phyloP scores from a whole-genome alignment of 345 rosid genomes.

The Eucalyptus polybractea region DNA sequence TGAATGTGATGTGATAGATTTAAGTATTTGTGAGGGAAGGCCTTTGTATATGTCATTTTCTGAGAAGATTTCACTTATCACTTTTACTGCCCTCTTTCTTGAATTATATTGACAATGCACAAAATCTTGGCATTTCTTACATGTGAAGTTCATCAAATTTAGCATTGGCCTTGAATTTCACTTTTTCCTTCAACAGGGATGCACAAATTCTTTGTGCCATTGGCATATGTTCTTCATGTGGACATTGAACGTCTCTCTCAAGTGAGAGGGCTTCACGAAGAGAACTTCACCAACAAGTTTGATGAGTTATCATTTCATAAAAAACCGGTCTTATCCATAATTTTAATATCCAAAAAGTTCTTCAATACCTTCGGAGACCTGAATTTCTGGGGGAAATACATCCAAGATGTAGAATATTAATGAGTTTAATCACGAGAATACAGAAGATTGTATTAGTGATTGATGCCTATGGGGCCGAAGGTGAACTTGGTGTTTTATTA shows the following conservation, averaged over 20 bases:
- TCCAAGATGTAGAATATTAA: slow-evolving; percentile 36
- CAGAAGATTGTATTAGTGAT: slow-evolving; percentile 46
- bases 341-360: slow-evolving; percentile 56
- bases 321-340: slow-evolving; percentile 57
- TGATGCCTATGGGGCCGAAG: slow-evolving; percentile 91
- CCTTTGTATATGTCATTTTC: not conserved
- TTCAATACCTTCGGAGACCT: slow-evolving; percentile 49
- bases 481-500: slow-evolving; percentile 87
- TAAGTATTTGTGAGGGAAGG: not conserved
- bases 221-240: slow-evolving; percentile 74
- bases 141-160: not conserved
- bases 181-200: slow-evolving; percentile 36
- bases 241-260: slow-evolving; percentile 66
- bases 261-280: slow-evolving; percentile 64
- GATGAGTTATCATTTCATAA: slow-evolving; percentile 66
- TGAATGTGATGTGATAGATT: not conserved
- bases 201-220: slow-evolving; percentile 91
- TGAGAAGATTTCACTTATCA: not conserved
- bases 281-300: slow-evolving; percentile 69
- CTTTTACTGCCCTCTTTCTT: not conserved
- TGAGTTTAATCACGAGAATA: slow-evolving; percentile 76
- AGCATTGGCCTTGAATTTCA: not conserved
- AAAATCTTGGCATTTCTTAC: not conserved
- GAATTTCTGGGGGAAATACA: slow-evolving; percentile 39
- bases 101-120: not conserved